Evolutionary conservation across 352 stramenopile genomes (phyloP).

Genomic region (Phytopythium chamaehyphon): DNA sequence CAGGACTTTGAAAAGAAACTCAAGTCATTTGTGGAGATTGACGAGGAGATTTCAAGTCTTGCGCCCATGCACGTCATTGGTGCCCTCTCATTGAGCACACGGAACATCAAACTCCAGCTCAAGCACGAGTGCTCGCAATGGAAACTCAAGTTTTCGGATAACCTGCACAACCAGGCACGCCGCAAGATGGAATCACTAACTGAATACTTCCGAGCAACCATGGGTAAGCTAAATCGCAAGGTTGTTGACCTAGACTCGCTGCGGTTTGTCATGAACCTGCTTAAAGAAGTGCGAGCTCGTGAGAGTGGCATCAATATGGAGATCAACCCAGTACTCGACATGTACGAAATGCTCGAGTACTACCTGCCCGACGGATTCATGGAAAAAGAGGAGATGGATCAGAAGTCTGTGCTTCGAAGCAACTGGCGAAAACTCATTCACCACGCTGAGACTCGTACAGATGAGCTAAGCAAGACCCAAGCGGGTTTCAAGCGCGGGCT

Average conservation of each 20-base stretch:
- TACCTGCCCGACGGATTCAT: slow-evolving; percentile 95
- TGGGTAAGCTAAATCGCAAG: slow-evolving; percentile 92
- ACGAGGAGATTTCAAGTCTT: slow-evolving; percentile 91
- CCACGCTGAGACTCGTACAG: slow-evolving; percentile 91
- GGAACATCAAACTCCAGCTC: slow-evolving; percentile 96
- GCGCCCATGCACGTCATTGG: slow-evolving; percentile 94
- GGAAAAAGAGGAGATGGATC: slow-evolving; percentile 99
- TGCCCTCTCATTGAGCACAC: slow-evolving; percentile 95
- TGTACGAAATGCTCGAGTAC: slow-evolving; percentile 98
- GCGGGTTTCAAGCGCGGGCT: slow-evolving; percentile 95
- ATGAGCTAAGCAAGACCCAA: slow-evolving; percentile 95
- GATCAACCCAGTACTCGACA: slow-evolving; percentile 97
- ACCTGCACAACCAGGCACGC: slow-evolving; percentile 93
- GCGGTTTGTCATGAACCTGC: slow-evolving; percentile 96
- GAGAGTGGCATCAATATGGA: slow-evolving; percentile 98
- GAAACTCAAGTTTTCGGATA: slow-evolving; percentile 98
- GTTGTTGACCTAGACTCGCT: slow-evolving; percentile 96
- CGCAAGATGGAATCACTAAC: slow-evolving; percentile 93
- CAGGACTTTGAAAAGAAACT: slow-evolving; percentile 97
- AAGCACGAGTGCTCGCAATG: slow-evolving; percentile 95
- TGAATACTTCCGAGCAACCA: slow-evolving; percentile 95
- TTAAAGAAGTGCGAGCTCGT: slow-evolving; percentile 96
- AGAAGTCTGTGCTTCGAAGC: slow-evolving; percentile 96
- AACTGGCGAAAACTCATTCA: slow-evolving; percentile 98
- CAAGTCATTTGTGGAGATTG: slow-evolving; percentile 93